A percentile compares a stretch with the other conserved stretches of the same genome.
Evolutionary conservation across 169 alveolate genomes (phyloP).

Genomic region (Cyclospora cayetanensis): DNA sequence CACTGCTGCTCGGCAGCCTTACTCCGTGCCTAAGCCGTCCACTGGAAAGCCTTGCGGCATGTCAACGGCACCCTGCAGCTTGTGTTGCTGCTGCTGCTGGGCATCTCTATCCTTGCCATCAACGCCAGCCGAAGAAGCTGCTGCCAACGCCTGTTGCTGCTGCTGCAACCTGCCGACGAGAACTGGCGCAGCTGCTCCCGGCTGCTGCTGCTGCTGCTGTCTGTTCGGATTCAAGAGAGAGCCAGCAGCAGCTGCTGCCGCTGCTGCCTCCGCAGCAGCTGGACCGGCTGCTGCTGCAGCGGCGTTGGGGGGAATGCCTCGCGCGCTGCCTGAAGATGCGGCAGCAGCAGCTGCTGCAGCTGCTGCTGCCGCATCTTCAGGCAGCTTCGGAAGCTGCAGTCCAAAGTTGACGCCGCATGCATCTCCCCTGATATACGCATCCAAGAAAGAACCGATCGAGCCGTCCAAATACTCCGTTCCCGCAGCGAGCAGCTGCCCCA

Average conservation of each 20-base stretch:
- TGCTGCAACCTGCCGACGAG: neutral
- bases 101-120: neutral
- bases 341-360: constrained; percentile 11
- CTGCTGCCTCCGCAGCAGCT: neutral
- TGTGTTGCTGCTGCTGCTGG: neutral
- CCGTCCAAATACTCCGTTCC: neutral
- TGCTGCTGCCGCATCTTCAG: neutral
- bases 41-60: neutral
- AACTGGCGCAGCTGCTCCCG: neutral
- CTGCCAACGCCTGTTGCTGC: neutral
- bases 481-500: constrained; percentile 2
- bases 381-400: neutral
- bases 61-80: neutral
- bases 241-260: no score
- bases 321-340: no score
- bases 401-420: neutral
- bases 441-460: neutral
- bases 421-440: neutral
- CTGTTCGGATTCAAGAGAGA: no score
- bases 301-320: no score
- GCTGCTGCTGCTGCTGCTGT: constrained; percentile 30
- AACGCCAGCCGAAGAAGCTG: neutral
- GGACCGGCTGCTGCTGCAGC: no score
- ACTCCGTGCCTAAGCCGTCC: neutral
- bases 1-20: neutral